phyloP scores from a whole-genome alignment of 495 filamentous ascomycete species.

The Umbilicaria muhlenbergii region DNA sequence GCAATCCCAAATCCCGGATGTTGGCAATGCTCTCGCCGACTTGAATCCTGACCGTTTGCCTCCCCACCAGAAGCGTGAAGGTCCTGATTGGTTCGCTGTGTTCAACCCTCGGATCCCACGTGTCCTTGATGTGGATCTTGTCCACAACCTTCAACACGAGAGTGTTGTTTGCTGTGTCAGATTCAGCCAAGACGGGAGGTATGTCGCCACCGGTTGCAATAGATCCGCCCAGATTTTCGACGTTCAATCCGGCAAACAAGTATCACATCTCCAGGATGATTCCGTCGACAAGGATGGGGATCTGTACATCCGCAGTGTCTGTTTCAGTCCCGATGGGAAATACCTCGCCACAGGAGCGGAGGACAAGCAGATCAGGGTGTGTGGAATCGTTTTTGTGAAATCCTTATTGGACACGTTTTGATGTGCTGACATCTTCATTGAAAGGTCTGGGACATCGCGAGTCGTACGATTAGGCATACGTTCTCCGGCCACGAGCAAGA shows the following conservation, averaged over 20 bases:
- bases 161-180: conserved; percentile 85
- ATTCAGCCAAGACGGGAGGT: conserved; percentile 79
- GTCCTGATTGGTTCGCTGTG: conserved; percentile 73
- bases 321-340: conserved; percentile 82
- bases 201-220: conserved; percentile 81
- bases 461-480: conserved; percentile 59
- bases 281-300: conserved; percentile 70
- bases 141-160: conserved; percentile 75
- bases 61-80: conserved; percentile 66
- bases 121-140: conserved; percentile 69
- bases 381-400: conserved; percentile 15
- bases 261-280: conserved; percentile 70
- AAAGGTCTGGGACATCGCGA: conserved; percentile 78
- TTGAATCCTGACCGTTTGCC: conserved; percentile 75
- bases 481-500: conserved; percentile 84
- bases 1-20: conserved; percentile 38
- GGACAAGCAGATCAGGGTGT: conserved; percentile 79
- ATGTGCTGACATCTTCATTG: background rate
- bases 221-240: conserved; percentile 84
- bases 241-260: conserved; percentile 59
- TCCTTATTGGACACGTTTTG: conserved; percentile 3
- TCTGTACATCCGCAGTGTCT: conserved; percentile 81
- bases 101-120: conserved; percentile 78
- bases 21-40: conserved; percentile 73
- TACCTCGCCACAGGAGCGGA: conserved; percentile 82